A percentile compares a stretch with the other conserved stretches of the same genome.
Evolutionary conservation across 192 early-diverging fungal species (phyloP).

Genomic region (Phlyctochytrium planicorne): DNA sequence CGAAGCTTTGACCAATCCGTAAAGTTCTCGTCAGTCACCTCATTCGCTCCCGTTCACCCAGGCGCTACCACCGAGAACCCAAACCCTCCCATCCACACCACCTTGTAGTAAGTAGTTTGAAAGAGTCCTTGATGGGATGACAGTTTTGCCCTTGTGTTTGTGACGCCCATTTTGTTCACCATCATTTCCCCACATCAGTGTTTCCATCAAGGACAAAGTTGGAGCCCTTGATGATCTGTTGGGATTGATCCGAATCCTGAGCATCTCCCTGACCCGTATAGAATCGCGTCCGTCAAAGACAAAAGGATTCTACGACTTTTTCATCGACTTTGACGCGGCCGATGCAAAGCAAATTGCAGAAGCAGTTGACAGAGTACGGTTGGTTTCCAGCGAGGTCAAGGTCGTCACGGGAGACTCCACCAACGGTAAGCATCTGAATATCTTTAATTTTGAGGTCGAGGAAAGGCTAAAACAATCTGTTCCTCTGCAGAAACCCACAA

Average conservation of each 20-base stretch:
- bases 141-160: background rate
- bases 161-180: too few relatives aligned
- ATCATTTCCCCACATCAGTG: too few relatives aligned
- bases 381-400: slow-evolving; percentile 68
- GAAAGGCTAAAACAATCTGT: slow-evolving; percentile 7
- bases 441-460: slow-evolving; percentile 23
- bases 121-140: background rate
- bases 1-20: too few relatives aligned
- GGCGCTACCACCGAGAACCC: background rate
- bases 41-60: background rate
- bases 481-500: slow-evolving; percentile 21
- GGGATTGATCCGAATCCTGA: slow-evolving; percentile 60
- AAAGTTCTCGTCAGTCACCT: background rate
- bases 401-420: slow-evolving; percentile 54
- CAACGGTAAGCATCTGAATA: slow-evolving; percentile 17
- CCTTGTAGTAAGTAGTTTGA: background rate
- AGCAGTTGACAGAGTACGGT: slow-evolving; percentile 63
- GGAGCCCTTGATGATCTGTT: slow-evolving; percentile 86
- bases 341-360: slow-evolving; percentile 57
- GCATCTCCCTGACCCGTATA: slow-evolving; percentile 89
- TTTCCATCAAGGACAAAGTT: slow-evolving; percentile 81
- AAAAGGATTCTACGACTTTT: slow-evolving; percentile 89
- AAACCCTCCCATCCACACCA: slow-evolving; percentile 4
- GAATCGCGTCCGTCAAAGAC: slow-evolving; percentile 88
- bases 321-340: slow-evolving; percentile 81